Conservation (phyloP, 148 eudicot species). For the Rhododendron molle region DNA sequence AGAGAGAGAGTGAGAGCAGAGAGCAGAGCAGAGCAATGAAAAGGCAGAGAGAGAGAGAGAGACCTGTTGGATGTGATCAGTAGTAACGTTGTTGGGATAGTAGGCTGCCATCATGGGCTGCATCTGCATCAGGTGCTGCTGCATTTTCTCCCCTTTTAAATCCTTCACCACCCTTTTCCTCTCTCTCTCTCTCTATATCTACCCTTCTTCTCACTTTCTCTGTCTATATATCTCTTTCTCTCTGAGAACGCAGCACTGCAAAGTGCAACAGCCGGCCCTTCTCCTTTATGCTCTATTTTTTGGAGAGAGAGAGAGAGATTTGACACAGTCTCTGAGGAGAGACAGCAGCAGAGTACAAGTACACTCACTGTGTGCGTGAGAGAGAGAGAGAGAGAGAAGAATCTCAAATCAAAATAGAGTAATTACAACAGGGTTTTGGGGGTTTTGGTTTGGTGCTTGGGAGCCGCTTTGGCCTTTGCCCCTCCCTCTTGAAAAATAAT, state of each 20-base stretch:
- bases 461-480: not conserved
- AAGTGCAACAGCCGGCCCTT: conserved; percentile 4
- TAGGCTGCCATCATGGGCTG: conserved; percentile 98
- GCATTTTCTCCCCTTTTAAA: conserved; percentile 31
- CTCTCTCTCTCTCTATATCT: not conserved
- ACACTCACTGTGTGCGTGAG: not conserved
- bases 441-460: conserved; percentile 7
- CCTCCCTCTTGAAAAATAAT: not conserved
- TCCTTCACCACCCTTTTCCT: not conserved
- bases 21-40: not conserved
- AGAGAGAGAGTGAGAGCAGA: not conserved
- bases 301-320: not conserved
- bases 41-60: not conserved
- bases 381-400: not conserved
- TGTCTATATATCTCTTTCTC: not conserved
- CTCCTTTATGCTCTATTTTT: not conserved
- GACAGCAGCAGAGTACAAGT: conserved; percentile 8
- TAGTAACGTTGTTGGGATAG: conserved; percentile 87
- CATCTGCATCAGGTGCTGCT: conserved; percentile 99
- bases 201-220: not conserved
- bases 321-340: not conserved
- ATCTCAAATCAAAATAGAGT: not conserved
- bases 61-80: conserved; percentile 97
- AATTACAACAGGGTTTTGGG: not conserved
- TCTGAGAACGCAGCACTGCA: conserved; percentile 8